Base-by-base conservation (phyloP, 768 basidiomycete species). In the Trametes elegans region DNA sequence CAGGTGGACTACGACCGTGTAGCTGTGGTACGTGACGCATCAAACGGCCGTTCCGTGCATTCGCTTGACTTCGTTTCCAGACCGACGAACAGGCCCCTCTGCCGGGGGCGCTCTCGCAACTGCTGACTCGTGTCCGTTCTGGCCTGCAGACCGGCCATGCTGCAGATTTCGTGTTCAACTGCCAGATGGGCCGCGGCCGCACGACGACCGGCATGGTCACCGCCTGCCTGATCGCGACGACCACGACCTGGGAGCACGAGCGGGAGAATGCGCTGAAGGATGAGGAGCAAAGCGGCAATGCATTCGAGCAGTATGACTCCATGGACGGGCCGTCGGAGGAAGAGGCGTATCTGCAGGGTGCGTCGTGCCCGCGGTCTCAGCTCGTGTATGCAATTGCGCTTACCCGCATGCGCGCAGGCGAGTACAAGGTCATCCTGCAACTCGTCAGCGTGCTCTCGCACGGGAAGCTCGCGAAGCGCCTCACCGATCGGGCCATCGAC, bases 191-290 rank as follows among this genome's bases (percentile, higher is more conserved):
- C 21, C 76, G 89, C 51, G 89, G 86, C 14, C 78, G 89, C 34
- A 99, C 97, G 6, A 99, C 97, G 0, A 98, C 94, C 0, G 97
- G 97, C 5, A 98, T 98, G 93, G 83, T 93, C 53, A 85, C 87
- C 23, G 91, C 92, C 0, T 90, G 87, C 52, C 74, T 98, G 23
- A 90, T 97, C 48, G 88, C 93, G 10, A 90, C 84, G 2, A 82
- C 82, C 8, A 74, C 80, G 71, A 75, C 77, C 45, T 87, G 88
- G 84, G 68, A 73, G 36, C 62, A 60, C 39, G 77, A 71, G 26
- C 71, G 76, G 50, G 74, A 78, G 45, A 69, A 47, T 29, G 31
- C 70, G 26, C 26, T 56, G 21, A 34, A 44, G 1, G 69, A 71
- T 4, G 63, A 72, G 24, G 68, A 64, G 7, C 72, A 75, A 18